phyloP scores from a whole-genome alignment of 306 rosid species.

The Cajanus cajan region DNA sequence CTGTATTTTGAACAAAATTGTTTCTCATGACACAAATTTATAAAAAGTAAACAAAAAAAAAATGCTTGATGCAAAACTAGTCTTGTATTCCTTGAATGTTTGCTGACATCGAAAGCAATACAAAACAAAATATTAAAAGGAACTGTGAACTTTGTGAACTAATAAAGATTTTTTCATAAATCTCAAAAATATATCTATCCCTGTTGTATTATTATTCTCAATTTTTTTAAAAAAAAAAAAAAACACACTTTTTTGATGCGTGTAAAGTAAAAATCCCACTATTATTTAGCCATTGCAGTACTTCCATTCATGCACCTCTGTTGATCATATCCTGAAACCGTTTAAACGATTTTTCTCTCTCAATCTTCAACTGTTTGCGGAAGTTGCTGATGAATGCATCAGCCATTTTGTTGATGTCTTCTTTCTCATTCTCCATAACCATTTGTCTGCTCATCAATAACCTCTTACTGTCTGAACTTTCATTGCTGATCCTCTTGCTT shows the following conservation, averaged over 20 bases:
- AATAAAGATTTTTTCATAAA: neutral
- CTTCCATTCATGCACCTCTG: constrained; percentile 32
- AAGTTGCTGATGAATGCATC: constrained; percentile 63
- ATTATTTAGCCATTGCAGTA: neutral
- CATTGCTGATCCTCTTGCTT: constrained; percentile 27
- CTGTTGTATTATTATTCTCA: neutral
- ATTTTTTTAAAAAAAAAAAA: neutral
- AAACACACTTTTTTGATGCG: neutral
- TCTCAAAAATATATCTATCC: neutral
- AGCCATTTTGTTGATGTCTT: constrained; percentile 50
- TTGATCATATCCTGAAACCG: constrained; percentile 42
- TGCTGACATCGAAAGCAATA: neutral
- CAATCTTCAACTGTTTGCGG: constrained; percentile 50
- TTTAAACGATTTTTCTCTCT: constrained; percentile 50
- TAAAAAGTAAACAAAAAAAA: neutral
- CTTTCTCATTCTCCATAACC: constrained; percentile 24
- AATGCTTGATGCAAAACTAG: neutral
- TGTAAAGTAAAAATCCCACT: neutral
- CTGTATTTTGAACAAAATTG: neutral
- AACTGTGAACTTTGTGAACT: neutral
- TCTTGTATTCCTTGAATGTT: neutral
- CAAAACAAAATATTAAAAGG: neutral
- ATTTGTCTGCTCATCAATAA: neutral
- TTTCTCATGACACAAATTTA: neutral
- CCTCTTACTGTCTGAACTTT: neutral